Evolutionary conservation across 176 grass and related monocot species (phyloP), one percentile per base, ranked within the genome.

Genomic region (Chrysopogon serrulatus): DNA sequence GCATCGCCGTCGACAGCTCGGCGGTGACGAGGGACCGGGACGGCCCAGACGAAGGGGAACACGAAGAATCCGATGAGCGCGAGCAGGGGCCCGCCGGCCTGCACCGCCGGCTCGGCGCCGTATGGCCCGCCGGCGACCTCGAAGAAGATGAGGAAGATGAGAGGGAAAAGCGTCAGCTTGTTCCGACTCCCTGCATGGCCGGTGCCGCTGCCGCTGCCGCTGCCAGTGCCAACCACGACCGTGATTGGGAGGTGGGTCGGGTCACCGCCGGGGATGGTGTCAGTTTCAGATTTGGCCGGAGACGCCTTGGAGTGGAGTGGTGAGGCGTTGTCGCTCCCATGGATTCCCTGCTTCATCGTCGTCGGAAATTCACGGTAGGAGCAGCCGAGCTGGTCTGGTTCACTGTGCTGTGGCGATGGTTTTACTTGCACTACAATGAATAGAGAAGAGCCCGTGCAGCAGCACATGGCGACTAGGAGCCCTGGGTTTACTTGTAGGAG

Each of bases 31-130:
- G 77, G 4, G 94, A 83, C 88, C 21, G 94, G 94, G 62, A 97
- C 82, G 68, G 91, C 86, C 94, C 94, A 97, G 19, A 97, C 40
- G 81, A 97, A 91, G 12, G 94, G 94, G 76, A 97, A 97, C 64
- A 97, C 65, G 1, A 91, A 0, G 73, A 97, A 97, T 1, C 94
- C 94, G 12, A 97, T 71, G 18, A 97, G 84, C 19, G 91, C 82
- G 23, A 67, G 83, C 40, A 97, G 89, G 0, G 89, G 87, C 0
- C 91, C 94, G 24, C 54, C 91, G 23, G 94, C 90, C 51, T 90
- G 81, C 40, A 97, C 81, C 30, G 86, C 88, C 41, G 92, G 88
- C 78, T 97, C 94, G 16, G 88, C 83, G 16, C 94, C 94, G 34
- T 93, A 97, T 0, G 94, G 94, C 12, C 94, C 91, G 21, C 94